Evolutionary conservation across 1,284 basidiomycete genomes (phyloP).

Genomic region (Macrocystidia cucumis): DNA sequence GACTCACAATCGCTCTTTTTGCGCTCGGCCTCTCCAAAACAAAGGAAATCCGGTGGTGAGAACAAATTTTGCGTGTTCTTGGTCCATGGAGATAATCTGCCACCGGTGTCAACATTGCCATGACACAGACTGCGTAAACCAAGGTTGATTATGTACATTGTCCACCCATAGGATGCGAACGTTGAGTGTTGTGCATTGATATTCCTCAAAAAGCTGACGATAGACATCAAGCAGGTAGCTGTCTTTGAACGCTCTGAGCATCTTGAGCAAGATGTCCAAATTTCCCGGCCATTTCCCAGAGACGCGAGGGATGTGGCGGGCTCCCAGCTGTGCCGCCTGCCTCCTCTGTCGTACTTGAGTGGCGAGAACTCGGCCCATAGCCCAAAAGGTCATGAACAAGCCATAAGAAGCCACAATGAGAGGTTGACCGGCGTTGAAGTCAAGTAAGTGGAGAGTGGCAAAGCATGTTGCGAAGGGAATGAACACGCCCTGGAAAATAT

Average conservation of each 20-base stretch:
- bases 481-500: constrained; percentile 26
- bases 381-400: constrained; percentile 32
- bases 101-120: constrained; percentile 4
- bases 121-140: too few relatives aligned
- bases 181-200: constrained; percentile 61
- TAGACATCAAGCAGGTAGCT: constrained; percentile 57
- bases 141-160: constrained; percentile 52
- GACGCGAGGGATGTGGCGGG: constrained; percentile 45
- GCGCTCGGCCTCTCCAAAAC: constrained; percentile 55
- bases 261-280: constrained; percentile 52
- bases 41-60: constrained; percentile 56
- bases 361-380: constrained; percentile 25
- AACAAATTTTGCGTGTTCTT: constrained; percentile 60
- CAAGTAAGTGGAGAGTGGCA: constrained; percentile 17
- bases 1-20: constrained; percentile 57
- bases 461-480: constrained; percentile 29
- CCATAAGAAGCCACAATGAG: constrained; percentile 29
- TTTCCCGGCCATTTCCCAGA: constrained; percentile 68
- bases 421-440: constrained; percentile 20
- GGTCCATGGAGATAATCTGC: constrained; percentile 67
- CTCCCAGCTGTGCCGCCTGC: constrained; percentile 39
- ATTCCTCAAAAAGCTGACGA: constrained; percentile 57
- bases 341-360: constrained; percentile 26
- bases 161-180: constrained; percentile 59
- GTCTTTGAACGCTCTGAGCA: constrained; percentile 45